A percentile compares a stretch with the other conserved stretches of the same genome.
phyloP scores from a whole-genome alignment of 345 rosid genomes.

The Aethionema arabicum region DNA sequence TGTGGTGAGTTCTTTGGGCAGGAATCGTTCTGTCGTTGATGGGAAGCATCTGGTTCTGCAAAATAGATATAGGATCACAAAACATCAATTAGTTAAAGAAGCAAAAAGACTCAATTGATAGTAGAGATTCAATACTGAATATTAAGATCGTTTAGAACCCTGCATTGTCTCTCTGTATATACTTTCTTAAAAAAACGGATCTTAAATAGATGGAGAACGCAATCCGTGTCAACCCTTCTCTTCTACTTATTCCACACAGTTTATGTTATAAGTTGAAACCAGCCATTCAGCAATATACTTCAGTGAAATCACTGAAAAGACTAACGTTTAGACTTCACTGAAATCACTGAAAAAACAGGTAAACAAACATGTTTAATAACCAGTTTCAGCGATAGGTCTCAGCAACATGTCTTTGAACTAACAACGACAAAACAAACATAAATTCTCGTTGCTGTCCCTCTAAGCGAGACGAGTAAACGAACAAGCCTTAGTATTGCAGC shows the following conservation, averaged over 20 bases:
- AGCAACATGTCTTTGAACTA: too few species aligned
- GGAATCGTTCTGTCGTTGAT: constrained; percentile 32
- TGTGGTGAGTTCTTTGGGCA: constrained; percentile 22
- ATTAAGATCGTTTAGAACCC: neutral
- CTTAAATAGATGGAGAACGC: neutral
- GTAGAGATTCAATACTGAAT: neutral
- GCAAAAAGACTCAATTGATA: too few species aligned
- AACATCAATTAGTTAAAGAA: neutral
- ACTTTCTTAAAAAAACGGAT: constrained; percentile 1
- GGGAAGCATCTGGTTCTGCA: constrained; percentile 28
- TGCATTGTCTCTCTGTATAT: neutral
- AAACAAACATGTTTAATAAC: too few species aligned
- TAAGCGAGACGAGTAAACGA: too few species aligned
- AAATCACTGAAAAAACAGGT: too few species aligned
- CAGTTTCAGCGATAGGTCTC: too few species aligned
- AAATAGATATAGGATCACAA: constrained; percentile 6
- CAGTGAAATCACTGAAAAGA: too few species aligned
- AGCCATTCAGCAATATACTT: too few species aligned
- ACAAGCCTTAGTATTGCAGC: constrained; percentile 1
- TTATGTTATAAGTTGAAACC: constrained; percentile 1
- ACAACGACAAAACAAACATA: too few species aligned
- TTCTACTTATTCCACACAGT: neutral
- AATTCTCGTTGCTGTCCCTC: too few species aligned
- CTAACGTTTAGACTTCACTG: too few species aligned
- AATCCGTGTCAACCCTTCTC: neutral